Percentiles rank a stretch among this genome's conserved stretches.
Evolutionary conservation across 495 filamentous ascomycete genomes (phyloP).

Genomic region (Bryoglossum gracile): DNA sequence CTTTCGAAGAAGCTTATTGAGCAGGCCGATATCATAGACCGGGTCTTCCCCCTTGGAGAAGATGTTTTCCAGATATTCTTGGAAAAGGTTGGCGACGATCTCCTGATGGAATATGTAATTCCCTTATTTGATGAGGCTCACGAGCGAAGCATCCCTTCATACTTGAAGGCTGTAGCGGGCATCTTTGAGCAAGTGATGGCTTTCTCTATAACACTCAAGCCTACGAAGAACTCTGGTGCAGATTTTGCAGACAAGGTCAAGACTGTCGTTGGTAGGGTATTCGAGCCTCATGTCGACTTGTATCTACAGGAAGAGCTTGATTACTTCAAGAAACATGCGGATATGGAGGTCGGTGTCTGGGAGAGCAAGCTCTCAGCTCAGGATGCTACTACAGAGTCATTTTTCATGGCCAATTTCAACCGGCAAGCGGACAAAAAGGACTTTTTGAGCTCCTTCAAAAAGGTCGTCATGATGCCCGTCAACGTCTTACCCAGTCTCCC

Average conservation of each 20-base stretch:
- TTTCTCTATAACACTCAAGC: slow-evolving; percentile 57
- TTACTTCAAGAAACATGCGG: slow-evolving; percentile 68
- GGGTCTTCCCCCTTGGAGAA: slow-evolving; percentile 72
- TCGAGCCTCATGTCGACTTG: slow-evolving; percentile 87
- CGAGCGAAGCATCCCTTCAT: slow-evolving; percentile 63
- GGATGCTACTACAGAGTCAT: slow-evolving; percentile 83
- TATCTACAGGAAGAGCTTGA: slow-evolving; percentile 92
- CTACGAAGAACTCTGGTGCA: slow-evolving; percentile 49
- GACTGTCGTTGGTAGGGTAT: slow-evolving; percentile 58
- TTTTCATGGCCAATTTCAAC: slow-evolving; percentile 91
- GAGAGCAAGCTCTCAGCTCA: slow-evolving; percentile 86
- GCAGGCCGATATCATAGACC: slow-evolving; percentile 73
- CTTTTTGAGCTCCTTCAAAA: slow-evolving; percentile 94
- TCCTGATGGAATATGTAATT: slow-evolving; percentile 80
- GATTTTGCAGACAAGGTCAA: slow-evolving; percentile 50
- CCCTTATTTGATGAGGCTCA: slow-evolving; percentile 87
- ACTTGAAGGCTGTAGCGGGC: slow-evolving; percentile 78
- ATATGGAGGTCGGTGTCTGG: slow-evolving; percentile 73
- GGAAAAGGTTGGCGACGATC: slow-evolving; percentile 74
- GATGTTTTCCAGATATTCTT: slow-evolving; percentile 71
- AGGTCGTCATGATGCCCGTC: slow-evolving; percentile 98
- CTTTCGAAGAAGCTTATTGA: slow-evolving; percentile 72
- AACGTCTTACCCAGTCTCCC: slow-evolving; percentile 68
- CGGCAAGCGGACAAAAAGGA: slow-evolving; percentile 93
- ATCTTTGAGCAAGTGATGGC: slow-evolving; percentile 79